Evolutionary conservation across 768 basidiomycete genomes (phyloP).

Genomic region (Calocybe cyanea): DNA sequence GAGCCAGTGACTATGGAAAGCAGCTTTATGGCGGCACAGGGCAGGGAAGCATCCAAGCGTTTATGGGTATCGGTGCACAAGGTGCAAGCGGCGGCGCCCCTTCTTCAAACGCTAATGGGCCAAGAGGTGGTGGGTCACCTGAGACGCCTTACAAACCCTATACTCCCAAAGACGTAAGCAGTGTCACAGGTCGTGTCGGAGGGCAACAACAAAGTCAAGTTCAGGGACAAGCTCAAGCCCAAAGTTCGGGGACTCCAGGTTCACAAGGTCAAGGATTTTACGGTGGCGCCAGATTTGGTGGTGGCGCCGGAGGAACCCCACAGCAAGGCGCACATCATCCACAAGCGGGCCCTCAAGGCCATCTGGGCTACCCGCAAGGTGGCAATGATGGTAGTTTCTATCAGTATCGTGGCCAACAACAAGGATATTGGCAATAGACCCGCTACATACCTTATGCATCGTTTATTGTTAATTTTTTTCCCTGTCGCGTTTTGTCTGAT

Average conservation of each 20-base stretch:
- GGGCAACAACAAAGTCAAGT: slow-evolving; percentile 38
- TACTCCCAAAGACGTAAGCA: slow-evolving; percentile 59
- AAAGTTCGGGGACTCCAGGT: slow-evolving; percentile 43
- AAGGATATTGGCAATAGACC: slow-evolving; percentile 57
- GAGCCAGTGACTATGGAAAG: slow-evolving; percentile 40
- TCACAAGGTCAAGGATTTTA: slow-evolving; percentile 52
- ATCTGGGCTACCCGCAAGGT: slow-evolving; percentile 62
- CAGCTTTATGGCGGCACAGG: slow-evolving; percentile 44
- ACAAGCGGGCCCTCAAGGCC: slow-evolving; percentile 48
- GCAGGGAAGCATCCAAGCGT: slow-evolving; percentile 62
- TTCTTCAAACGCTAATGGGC: slow-evolving; percentile 41
- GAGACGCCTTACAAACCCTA: slow-evolving; percentile 78
- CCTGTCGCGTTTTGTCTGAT: not conserved
- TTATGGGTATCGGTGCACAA: slow-evolving; percentile 60
- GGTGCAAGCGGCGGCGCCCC: slow-evolving; percentile 35
- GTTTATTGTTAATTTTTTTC: slow-evolving; percentile 10
- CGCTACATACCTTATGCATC: slow-evolving; percentile 7
- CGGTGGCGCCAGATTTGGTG: slow-evolving; percentile 42
- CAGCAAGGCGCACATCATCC: slow-evolving; percentile 41
- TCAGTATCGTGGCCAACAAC: slow-evolving; percentile 67
- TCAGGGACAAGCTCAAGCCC: slow-evolving; percentile 52
- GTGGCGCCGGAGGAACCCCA: slow-evolving; percentile 34
- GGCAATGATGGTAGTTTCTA: slow-evolving; percentile 67
- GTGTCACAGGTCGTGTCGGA: slow-evolving; percentile 41
- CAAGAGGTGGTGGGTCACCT: slow-evolving; percentile 55